Percentiles rank a stretch among this genome's conserved stretches.
phyloP scores from a whole-genome alignment of 108 stramenopile genomes.

The Asterionellopsis glacialis region DNA sequence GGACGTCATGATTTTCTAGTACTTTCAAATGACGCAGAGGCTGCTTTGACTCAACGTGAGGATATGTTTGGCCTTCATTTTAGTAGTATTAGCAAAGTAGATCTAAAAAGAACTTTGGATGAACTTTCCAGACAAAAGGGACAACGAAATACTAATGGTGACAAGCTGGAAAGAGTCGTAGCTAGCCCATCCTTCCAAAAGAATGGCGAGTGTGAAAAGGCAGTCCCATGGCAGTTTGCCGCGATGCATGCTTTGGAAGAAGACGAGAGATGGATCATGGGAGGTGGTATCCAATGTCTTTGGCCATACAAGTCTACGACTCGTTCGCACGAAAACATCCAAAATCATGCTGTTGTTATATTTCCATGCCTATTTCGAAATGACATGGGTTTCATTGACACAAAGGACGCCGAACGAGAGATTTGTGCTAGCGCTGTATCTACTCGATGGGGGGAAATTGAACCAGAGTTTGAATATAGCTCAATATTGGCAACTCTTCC shows the following conservation, averaged over 20 bases:
- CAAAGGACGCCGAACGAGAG: conserved; percentile 13
- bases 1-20: conserved; percentile 53
- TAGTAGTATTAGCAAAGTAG: conserved; percentile 8
- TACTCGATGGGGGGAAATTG: conserved; percentile 29
- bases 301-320: too few species aligned
- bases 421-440: conserved; percentile 4
- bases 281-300: too few species aligned
- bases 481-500: conserved; percentile 36
- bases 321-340: neutral
- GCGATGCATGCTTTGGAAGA: conserved; percentile 19
- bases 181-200: conserved; percentile 1
- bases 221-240: conserved; percentile 19
- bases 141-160: neutral
- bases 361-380: conserved; percentile 33
- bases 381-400: conserved; percentile 16
- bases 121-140: conserved; percentile 20
- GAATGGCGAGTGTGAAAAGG: neutral
- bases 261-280: conserved; percentile 4
- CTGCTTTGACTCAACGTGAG: conserved; percentile 18
- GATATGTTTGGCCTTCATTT: conserved; percentile 37
- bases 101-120: conserved; percentile 44
- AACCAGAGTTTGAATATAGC: conserved; percentile 12
- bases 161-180: neutral
- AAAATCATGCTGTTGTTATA: conserved; percentile 6
- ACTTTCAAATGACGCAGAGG: conserved; percentile 11